Evolutionary conservation across 495 filamentous ascomycete species (phyloP).

Genomic region (Penicillium goetzii): DNA sequence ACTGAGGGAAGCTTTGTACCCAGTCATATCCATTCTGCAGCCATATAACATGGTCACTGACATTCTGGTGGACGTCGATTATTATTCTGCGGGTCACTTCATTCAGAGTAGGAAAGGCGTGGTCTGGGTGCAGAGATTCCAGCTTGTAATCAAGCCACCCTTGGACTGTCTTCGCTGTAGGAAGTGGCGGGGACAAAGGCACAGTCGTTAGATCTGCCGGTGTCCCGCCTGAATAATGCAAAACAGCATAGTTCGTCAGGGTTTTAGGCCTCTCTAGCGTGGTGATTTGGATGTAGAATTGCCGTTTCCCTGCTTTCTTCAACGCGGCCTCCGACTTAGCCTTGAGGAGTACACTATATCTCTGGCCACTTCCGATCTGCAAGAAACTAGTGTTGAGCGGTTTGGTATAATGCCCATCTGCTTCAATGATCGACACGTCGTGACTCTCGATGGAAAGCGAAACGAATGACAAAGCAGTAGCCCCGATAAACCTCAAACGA

Average conservation of each 20-base stretch:
- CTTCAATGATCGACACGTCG: not conserved
- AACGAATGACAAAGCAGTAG: not conserved
- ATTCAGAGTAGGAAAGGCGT: not conserved
- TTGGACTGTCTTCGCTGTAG: not conserved
- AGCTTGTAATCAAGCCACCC: not conserved
- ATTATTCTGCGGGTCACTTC: not conserved
- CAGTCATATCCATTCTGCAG: conserved; percentile 53
- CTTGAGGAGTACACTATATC: not conserved
- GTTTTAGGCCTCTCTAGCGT: not conserved
- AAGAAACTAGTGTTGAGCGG: not conserved
- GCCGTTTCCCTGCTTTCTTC: not conserved
- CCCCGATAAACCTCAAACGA: not conserved
- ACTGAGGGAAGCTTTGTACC: conserved; percentile 44
- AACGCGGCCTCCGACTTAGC: not conserved
- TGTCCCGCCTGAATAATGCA: not conserved
- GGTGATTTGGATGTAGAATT: not conserved
- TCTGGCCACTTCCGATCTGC: not conserved
- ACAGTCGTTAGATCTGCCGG: not conserved
- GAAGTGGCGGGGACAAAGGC: not conserved
- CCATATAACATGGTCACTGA: conserved; percentile 47
- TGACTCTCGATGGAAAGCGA: not conserved
- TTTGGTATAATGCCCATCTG: not conserved
- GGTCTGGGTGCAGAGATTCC: not conserved
- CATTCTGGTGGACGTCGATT: conserved; percentile 34
- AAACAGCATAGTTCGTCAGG: not conserved